These are phyloP conservation scores for Hirschioporus abietinus DNA, from an alignment of 768 basidiomycete species.

Conservation along the genomic window DNA sequence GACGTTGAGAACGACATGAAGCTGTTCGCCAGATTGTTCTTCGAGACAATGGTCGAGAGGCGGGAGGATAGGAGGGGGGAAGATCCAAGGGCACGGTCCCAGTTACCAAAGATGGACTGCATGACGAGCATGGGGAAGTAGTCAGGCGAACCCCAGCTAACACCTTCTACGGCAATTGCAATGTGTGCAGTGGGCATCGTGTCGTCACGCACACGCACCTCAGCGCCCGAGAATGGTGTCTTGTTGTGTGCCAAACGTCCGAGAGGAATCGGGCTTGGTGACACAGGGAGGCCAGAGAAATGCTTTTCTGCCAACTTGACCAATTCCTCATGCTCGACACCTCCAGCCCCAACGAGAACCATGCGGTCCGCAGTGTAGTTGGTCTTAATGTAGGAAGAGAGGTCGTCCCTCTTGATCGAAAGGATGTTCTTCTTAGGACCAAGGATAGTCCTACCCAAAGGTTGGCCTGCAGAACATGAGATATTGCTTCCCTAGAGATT, in stretches of 20 bases:
- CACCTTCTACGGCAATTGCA: constrained; percentile 96
- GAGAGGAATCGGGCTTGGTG: constrained; percentile 81
- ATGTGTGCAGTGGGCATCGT: constrained; percentile 84
- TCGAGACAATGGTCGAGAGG: constrained; percentile 85
- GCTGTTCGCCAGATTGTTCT: constrained; percentile 95
- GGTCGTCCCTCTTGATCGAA: constrained; percentile 89
- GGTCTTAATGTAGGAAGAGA: constrained; percentile 86
- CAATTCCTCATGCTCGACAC: constrained; percentile 86
- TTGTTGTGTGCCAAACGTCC: constrained; percentile 73
- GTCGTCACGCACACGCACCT: constrained; percentile 94
- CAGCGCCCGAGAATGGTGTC: constrained; percentile 85
- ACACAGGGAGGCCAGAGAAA: constrained; percentile 85
- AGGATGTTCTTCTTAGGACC: constrained; percentile 95
- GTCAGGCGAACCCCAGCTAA: constrained; percentile 95
- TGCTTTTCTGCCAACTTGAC: constrained; percentile 94
- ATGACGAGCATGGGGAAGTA: constrained; percentile 99
- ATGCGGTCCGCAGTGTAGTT: constrained; percentile 99
- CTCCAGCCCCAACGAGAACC: constrained; percentile 96
- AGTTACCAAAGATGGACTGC: constrained; percentile 98
- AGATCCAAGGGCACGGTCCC: constrained; percentile 94
- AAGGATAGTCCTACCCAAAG: constrained; percentile 94
- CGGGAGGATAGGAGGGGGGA: constrained; percentile 86
- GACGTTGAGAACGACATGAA: constrained; percentile 99
- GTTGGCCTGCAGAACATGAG: constrained; percentile 57
- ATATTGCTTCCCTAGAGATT: constrained; percentile 7